Conservation (phyloP, 208 protist species). For the Acanthamoeba triangularis region DNA sequence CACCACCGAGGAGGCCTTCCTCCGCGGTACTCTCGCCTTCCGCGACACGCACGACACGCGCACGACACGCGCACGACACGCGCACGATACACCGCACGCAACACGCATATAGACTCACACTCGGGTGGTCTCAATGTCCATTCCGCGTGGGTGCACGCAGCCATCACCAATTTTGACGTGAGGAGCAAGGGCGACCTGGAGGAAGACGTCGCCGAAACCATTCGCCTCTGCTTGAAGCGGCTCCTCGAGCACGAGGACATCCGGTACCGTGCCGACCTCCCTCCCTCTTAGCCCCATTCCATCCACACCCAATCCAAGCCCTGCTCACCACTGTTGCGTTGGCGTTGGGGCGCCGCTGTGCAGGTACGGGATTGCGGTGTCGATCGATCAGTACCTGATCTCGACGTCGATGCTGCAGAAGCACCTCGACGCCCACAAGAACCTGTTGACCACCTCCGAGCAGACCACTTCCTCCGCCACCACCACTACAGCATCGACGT, state of each 20-base stretch:
- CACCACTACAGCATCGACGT: background rate
- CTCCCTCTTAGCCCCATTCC: no score
- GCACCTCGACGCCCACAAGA: slow-evolving; percentile 60
- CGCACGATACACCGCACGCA: no score
- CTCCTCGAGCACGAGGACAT: slow-evolving; percentile 56
- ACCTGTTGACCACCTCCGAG: background rate
- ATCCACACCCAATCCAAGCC: no score
- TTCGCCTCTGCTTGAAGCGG: background rate
- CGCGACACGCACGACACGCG: no score
- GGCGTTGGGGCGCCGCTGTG: background rate
- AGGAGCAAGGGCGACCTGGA: slow-evolving; percentile 42
- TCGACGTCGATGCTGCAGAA: slow-evolving; percentile 65
- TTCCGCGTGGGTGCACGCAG: background rate
- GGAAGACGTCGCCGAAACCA: slow-evolving; percentile 30
- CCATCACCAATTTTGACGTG: slow-evolving; percentile 30
- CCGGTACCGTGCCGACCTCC: background rate
- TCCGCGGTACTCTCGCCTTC: background rate
- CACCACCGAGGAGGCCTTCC: background rate
- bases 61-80: no score
- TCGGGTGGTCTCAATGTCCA: no score
- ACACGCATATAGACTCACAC: no score
- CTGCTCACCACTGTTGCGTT: background rate
- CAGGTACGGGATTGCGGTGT: slow-evolving; percentile 68
- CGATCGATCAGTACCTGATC: slow-evolving; percentile 69
- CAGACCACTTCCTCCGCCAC: background rate